Evolutionary conservation across 768 basidiomycete genomes (phyloP).

Genomic region (Russula vinacea): DNA sequence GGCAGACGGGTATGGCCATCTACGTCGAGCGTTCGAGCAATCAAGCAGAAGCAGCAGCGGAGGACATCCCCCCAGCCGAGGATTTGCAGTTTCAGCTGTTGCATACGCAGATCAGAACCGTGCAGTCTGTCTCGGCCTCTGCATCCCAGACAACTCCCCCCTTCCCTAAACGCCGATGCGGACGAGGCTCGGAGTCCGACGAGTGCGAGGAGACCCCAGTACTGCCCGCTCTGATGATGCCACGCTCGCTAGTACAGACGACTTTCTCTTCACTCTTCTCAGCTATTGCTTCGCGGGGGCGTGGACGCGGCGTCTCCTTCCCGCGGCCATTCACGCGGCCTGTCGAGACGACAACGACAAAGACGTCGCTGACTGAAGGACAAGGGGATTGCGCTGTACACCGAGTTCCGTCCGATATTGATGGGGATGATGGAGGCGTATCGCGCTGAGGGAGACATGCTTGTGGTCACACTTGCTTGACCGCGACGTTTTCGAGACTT

Average conservation of each 20-base stretch:
- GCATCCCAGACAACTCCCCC: slow-evolving; percentile 29
- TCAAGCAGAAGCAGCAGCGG: slow-evolving; percentile 32
- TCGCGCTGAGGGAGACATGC: slow-evolving; percentile 85
- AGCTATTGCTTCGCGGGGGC: slow-evolving; percentile 59
- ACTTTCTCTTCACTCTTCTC: slow-evolving; percentile 83
- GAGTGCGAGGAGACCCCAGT: slow-evolving; percentile 1
- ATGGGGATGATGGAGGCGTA: slow-evolving; percentile 95
- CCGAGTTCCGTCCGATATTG: slow-evolving; percentile 87
- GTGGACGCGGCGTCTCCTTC: slow-evolving; percentile 66
- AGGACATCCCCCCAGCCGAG: slow-evolving; percentile 52
- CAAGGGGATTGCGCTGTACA: slow-evolving; percentile 63
- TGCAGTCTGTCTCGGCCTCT: slow-evolving; percentile 65
- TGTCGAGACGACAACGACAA: slow-evolving; percentile 61
- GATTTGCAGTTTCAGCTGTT: slow-evolving; percentile 90
- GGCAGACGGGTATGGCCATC: slow-evolving; percentile 58
- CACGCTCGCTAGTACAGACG: slow-evolving; percentile 76
- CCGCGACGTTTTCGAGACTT: slow-evolving; percentile 73
- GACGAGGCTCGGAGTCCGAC: no score
- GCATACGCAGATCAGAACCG: slow-evolving; percentile 72
- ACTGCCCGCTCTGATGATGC: slow-evolving; percentile 42
- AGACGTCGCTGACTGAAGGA: slow-evolving; percentile 32
- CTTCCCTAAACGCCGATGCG: slow-evolving; percentile 10
- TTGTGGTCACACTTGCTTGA: slow-evolving; percentile 79
- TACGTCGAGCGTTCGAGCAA: slow-evolving; percentile 62
- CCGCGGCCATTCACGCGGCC: slow-evolving; percentile 90